Evolutionary conservation across 345 rosid species (phyloP).

Genomic region (Sonneratia caseolaris): DNA sequence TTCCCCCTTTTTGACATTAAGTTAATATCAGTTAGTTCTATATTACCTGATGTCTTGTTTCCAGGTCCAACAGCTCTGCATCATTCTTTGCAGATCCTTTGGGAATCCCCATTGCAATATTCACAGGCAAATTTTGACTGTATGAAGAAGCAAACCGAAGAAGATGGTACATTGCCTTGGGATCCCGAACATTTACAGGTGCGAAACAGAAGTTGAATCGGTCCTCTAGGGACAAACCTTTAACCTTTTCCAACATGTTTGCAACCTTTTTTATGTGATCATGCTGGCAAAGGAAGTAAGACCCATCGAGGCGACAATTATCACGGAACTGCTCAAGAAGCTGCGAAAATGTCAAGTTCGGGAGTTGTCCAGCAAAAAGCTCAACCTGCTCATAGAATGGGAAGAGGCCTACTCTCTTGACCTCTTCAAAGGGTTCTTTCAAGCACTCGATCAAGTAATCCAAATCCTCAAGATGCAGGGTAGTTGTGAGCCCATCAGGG

Average conservation of each 20-base stretch:
- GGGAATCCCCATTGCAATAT: conserved; percentile 86
- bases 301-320: conserved; percentile 74
- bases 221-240: conserved; percentile 66
- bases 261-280: conserved; percentile 88
- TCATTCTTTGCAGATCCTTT: conserved; percentile 77
- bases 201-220: conserved; percentile 95
- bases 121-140: conserved; percentile 59
- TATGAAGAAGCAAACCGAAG: conserved; percentile 60
- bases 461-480: conserved; percentile 61
- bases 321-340: conserved; percentile 71
- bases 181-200: conserved; percentile 84
- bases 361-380: conserved; percentile 63
- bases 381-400: conserved; percentile 96
- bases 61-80: conserved; percentile 70
- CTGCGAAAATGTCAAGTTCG: conserved; percentile 40
- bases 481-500: conserved; percentile 86
- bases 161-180: conserved; percentile 84
- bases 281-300: conserved; percentile 74
- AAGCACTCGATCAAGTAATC: conserved; percentile 71
- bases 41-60: conserved; percentile 55
- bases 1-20: background rate
- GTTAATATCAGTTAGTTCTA: background rate
- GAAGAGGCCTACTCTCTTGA: conserved; percentile 72
- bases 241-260: conserved; percentile 82
- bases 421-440: conserved; percentile 76